phyloP scores from a whole-genome alignment of 345 rosid genomes.

The Eucalyptus shirleyi region DNA sequence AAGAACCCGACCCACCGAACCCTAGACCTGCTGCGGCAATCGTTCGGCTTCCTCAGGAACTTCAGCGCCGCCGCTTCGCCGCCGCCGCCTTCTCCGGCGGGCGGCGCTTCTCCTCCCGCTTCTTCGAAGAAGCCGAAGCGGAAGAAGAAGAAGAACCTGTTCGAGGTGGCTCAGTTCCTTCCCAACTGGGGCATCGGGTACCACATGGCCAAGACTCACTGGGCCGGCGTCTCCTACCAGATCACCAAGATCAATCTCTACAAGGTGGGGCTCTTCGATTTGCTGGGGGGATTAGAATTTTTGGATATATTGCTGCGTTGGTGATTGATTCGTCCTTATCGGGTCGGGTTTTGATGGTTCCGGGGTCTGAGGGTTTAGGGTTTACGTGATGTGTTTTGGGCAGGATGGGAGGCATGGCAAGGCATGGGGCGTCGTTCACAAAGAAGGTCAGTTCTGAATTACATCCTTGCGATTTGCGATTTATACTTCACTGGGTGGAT shows the following conservation, averaged over 20 bases:
- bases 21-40: slow-evolving; percentile 16
- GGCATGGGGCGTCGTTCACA: slow-evolving; percentile 94
- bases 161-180: slow-evolving; percentile 87
- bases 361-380: neutral
- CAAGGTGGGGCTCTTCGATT: slow-evolving; percentile 35
- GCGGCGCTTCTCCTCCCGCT: neutral
- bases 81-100: slow-evolving; percentile 2
- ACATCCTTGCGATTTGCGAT: neutral
- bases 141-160: slow-evolving; percentile 86
- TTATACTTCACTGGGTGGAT: neutral
- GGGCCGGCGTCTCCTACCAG: slow-evolving; percentile 76
- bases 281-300: neutral
- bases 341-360: neutral
- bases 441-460: slow-evolving; percentile 51
- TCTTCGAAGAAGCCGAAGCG: slow-evolving; percentile 32
- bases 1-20: slow-evolving; percentile 13
- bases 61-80: slow-evolving; percentile 17
- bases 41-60: slow-evolving; percentile 29
- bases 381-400: slow-evolving; percentile 14
- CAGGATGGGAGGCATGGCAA: slow-evolving; percentile 96
- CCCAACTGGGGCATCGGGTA: slow-evolving; percentile 95
- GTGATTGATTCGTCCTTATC: neutral
- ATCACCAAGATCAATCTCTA: slow-evolving; percentile 95
- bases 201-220: slow-evolving; percentile 92
- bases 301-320: neutral